These are phyloP conservation scores for Phytophthora agathidicida DNA, from an alignment of 352 stramenopile species.

Conservation along the genomic window DNA sequence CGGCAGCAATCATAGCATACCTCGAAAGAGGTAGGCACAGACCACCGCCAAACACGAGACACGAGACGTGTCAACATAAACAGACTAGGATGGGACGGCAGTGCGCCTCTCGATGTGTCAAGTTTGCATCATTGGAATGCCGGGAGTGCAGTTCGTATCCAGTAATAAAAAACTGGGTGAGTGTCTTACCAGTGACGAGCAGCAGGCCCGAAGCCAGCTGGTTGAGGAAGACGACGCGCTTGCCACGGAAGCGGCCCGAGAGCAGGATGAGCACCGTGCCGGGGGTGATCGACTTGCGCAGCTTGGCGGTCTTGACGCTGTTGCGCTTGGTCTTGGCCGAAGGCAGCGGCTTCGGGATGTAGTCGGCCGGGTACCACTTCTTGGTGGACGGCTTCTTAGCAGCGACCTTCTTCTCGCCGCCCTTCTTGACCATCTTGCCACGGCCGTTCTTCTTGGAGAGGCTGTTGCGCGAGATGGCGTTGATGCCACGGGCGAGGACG, in stretches of 20 bases:
- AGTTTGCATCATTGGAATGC: constrained; percentile 78
- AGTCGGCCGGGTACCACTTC: constrained; percentile 82
- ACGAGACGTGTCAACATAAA: background rate
- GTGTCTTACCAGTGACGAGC: constrained; percentile 91
- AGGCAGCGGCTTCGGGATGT: constrained; percentile 64
- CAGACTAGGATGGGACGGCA: constrained; percentile 17
- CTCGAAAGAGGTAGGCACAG: background rate
- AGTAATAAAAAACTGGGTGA: background rate
- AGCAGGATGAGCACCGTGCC: constrained; percentile 98
- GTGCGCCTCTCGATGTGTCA: constrained; percentile 61
- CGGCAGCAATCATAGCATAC: background rate
- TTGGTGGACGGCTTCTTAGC: constrained; percentile 55
- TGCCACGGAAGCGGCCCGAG: constrained; percentile 96
- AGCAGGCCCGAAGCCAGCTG: constrained; percentile 96
- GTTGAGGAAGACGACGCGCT: constrained; percentile 98
- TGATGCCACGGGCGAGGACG: constrained; percentile 77
- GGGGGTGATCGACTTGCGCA: constrained; percentile 96
- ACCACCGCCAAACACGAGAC: background rate
- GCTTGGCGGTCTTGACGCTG: constrained; percentile 91
- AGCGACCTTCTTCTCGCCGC: constrained; percentile 65
- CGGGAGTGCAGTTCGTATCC: too few species aligned
- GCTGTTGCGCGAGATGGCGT: constrained; percentile 76
- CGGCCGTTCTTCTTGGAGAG: constrained; percentile 66
- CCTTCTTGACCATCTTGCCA: constrained; percentile 68
- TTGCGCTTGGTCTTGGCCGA: constrained; percentile 77